Evolutionary conservation across 805 yeast species (phyloP), one percentile per base, ranked within the genome.

Genomic region (Saccharomycopsis amapae): DNA sequence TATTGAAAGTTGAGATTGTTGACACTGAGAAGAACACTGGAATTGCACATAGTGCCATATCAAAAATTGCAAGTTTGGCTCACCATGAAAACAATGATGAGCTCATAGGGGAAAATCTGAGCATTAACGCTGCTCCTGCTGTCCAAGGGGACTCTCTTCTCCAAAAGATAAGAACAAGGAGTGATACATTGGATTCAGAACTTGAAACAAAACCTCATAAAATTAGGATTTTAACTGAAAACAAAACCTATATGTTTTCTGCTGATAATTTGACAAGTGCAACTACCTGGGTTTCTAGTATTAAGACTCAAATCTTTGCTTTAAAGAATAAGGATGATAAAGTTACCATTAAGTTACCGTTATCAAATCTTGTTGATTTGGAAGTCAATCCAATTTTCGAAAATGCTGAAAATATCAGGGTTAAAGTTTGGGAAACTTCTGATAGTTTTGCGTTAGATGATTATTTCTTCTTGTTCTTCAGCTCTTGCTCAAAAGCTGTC

Each of bases 241-340:
- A 71, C 25, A 73, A 76, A 52, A 70, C 75, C 0, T 80, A 80
- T 60, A 69, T 72, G 34, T 83, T 89, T 54, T 72, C 74, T 51
- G 84, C 94, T 2, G 96, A 89, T 56, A 78, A 82, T 20, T 63
- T 75, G 13, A 78, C 71, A 50, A 66, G 81, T 5, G 97, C 97
- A 0, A 71, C 84, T 48, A 74, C 80, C 15, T 90, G 97, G 97
- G 80, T 76, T 38, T 78, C 80, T 43, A 65, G 73, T 7, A 62
- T 90, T 37, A 85, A 83, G 53, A 86, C 84, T 56, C 81, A 81
- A 44, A 78, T 86, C 1, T 90, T 90, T 62, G 71, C 88, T 1
- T 72, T 82, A 34, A 71, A 83, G 44, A 84, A 85, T 59, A 68
- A 72, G 20, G 81, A 80, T 12, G 81, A 81, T 54, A 80, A 81